Conservation (phyloP, 2,329 filamentous ascomycete species). For the Botryotinia narcissicola region DNA sequence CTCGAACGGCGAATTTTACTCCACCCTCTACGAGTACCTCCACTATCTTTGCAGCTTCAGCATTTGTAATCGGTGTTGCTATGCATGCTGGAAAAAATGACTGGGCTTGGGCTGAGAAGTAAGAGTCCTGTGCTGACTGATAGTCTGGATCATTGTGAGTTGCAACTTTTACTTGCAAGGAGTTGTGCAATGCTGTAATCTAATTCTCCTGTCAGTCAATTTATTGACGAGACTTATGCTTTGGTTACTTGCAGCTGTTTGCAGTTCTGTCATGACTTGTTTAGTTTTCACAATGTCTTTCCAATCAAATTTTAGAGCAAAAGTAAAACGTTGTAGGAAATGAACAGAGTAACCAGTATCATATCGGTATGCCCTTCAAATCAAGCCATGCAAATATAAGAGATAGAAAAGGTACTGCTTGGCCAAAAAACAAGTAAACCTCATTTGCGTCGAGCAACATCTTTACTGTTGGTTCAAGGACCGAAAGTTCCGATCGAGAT, state of each 20-base stretch:
- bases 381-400: background rate
- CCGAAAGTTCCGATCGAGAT: background rate
- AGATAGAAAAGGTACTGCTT: background rate
- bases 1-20: conserved; percentile 30
- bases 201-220: background rate
- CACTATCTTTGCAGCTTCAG: conserved; percentile 27
- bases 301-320: too few relatives aligned
- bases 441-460: background rate
- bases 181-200: background rate
- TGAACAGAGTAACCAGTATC: too few relatives aligned
- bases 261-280: background rate
- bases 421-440: background rate
- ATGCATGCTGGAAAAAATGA: conserved; percentile 25
- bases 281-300: background rate
- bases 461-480: too few relatives aligned
- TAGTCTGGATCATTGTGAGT: too few relatives aligned
- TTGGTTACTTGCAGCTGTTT: background rate
- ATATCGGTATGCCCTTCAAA: too few relatives aligned
- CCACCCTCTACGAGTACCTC: conserved; percentile 18
- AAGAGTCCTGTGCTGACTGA: background rate
- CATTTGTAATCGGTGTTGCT: conserved; percentile 22
- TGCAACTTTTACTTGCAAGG: background rate
- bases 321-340: too few relatives aligned
- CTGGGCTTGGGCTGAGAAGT: conserved; percentile 30
- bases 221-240: background rate